These are phyloP conservation scores for Balamuthia mandrillaris DNA, from an alignment of 208 protist genomes.

Conservation along the genomic window DNA sequence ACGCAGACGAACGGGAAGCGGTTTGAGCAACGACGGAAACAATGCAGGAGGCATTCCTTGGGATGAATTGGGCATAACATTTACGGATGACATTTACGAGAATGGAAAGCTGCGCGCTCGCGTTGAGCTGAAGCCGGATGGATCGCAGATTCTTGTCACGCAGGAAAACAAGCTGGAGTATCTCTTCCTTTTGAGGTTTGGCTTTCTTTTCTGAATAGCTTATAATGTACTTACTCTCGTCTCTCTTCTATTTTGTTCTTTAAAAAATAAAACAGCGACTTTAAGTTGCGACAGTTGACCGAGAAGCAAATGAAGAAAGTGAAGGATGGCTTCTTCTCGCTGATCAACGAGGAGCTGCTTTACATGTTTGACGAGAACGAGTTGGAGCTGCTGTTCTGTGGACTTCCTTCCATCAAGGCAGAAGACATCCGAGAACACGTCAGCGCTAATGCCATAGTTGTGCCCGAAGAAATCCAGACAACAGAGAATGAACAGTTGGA, in stretches of 20 bases:
- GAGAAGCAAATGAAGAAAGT: constrained; percentile 59
- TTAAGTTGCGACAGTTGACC: not conserved
- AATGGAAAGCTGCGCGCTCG: not conserved
- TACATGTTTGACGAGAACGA: constrained; percentile 65
- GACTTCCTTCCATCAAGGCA: constrained; percentile 61
- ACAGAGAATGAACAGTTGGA: too few relatives aligned
- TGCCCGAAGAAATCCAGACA: too few relatives aligned
- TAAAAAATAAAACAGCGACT: not conserved
- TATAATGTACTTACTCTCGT: too few relatives aligned
- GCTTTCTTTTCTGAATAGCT: too few relatives aligned
- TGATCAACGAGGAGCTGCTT: constrained; percentile 67
- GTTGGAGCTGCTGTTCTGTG: constrained; percentile 67
- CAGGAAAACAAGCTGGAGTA: constrained; percentile 90
- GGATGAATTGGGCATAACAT: not conserved
- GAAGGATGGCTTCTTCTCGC: constrained; percentile 52
- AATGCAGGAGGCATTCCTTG: too few relatives aligned
- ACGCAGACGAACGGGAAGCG: too few relatives aligned
- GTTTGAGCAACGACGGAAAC: too few relatives aligned
- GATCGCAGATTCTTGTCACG: constrained; percentile 87
- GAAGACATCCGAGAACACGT: constrained; percentile 17
- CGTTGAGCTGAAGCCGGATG: constrained; percentile 88
- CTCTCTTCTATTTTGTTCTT: not conserved
- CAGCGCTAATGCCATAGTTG: constrained; percentile 9
- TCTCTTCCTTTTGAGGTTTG: constrained; percentile 81
- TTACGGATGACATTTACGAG: not conserved